phyloP scores from a whole-genome alignment of 371 early-diverging fungal genomes.

The Mucor mucedo region DNA sequence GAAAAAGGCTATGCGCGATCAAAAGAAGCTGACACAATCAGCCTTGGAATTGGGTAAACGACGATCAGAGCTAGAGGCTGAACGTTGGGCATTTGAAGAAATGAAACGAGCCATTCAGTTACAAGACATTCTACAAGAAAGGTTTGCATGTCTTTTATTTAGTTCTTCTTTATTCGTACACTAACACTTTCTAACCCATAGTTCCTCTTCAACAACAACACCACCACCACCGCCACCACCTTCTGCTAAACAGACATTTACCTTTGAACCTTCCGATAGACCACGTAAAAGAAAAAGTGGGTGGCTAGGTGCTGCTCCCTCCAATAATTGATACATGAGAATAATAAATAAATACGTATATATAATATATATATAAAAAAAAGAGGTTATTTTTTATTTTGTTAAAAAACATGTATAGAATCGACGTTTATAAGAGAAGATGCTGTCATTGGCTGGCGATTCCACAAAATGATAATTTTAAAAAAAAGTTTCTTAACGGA shows the following conservation, averaged over 20 bases:
- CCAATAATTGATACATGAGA: neutral
- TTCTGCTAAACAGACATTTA: neutral
- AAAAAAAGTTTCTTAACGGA: constrained; percentile 73
- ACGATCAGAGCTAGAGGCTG: constrained; percentile 39
- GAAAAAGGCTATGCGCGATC: constrained; percentile 30
- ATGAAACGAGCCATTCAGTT: constrained; percentile 36
- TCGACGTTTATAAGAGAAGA: too few relatives aligned
- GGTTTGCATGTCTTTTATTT: constrained; percentile 4
- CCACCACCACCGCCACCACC: neutral
- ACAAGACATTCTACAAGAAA: constrained; percentile 25
- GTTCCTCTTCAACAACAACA: too few relatives aligned
- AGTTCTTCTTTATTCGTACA: neutral
- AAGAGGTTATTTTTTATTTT: too few relatives aligned
- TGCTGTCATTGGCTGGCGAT: too few relatives aligned
- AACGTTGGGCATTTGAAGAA: constrained; percentile 47
- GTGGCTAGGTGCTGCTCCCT: constrained; percentile 28
- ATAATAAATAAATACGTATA: neutral
- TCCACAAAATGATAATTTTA: too few relatives aligned
- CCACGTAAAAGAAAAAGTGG: constrained; percentile 21
- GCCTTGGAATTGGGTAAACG: constrained; percentile 46
- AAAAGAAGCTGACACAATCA: constrained; percentile 36
- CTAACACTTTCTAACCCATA: neutral
- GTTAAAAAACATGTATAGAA: too few relatives aligned
- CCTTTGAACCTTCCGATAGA: constrained; percentile 6
- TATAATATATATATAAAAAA: neutral